Base-by-base conservation (phyloP, 2,329 filamentous ascomycete species). In the Periconia macrospinosa region DNA sequence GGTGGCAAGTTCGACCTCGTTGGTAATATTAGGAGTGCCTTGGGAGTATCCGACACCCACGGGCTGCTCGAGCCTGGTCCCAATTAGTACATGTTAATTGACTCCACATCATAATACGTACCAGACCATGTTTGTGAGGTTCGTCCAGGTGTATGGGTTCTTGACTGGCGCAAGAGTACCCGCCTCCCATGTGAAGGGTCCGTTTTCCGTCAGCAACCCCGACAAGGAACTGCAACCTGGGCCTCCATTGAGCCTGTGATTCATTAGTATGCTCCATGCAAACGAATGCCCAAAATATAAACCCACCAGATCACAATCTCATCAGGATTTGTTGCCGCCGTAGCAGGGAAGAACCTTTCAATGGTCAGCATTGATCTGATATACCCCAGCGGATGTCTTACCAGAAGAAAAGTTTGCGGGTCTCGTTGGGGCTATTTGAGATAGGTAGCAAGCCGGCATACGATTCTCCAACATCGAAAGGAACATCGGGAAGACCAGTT, bases 131-230 rank as follows among this genome's bases (percentile, higher is more conserved):
- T 76, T 76, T 41, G 73, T 76, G 41, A 76, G 47, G 43, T 76
- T 76, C 3, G 60, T 83, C 88, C 88, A 92, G n/a, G 83, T 82
- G 76, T 87, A 92, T 0, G 83, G 80, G 66, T 92, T 92, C 43
- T 78, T 75, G 0, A 85, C 78, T 0, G 89, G 88, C 17, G 79
- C 78, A 51, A 79, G 82, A 1, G 88, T 92, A 33, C 90, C 90
- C 13, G 84, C 79, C 66, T 88, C 83, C 71, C 73, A 75, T 1
- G 60, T 69, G 48, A 72, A 72, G 0, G 89, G 87, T 0, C 90
- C 89, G 62, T 91, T 92, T 62, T 93, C 90, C 47, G 90, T 88
- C 10, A 93, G 70, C 1, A 92, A 77, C 8, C 88, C 89, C 59
- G 86, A 81, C 7, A 91, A 78, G 1, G 86, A 89, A 30, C 63